Evolutionary conservation across 345 rosid genomes (phyloP), one percentile per base, ranked within the genome.

Genomic region (Euclidium syriacum): DNA sequence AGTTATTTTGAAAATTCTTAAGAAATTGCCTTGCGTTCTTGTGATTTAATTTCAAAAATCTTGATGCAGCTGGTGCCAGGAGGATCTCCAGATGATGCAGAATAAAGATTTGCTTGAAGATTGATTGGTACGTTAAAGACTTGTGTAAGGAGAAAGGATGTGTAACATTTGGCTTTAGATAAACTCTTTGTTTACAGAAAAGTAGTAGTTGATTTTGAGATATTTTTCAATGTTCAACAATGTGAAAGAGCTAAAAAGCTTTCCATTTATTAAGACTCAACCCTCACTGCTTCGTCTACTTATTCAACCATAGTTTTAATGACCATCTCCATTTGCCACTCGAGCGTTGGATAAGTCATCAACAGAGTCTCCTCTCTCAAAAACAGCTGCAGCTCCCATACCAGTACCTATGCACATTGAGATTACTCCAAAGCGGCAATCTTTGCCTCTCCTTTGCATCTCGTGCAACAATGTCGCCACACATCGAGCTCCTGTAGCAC

Each of bases 371-470:
- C 96, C 96, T 73, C 90, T 83, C 60, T 86, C 96, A 0, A 92
- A 79, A 58, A 88, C 95, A 42, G 91, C 98, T 24, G 96, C 94
- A 12, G 96, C 96, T 12, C 98, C 94, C 96, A 88, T 86, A 7
- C 94, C 94, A 0, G 83, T 65, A 86, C 98, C 97, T 78, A 94
- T 90, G 91, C 96, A 94, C 99, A 87, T 94, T 43, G 99, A 90
- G 55, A 94, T 69, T 5, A 85, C 97, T 62, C 99, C 97, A 59
- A 72, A 90, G 33, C 95, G 90, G 52, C 90, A 81, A 68, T 90
- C 96, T 65, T 76, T 85, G 29, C 99, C 97, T 41, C 81, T 83
- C 7, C 95, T 85, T 77, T 90, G 89, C 97, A 94, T 94, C 74
- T 89, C 99, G 25, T 85, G 58, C 80, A 94, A 62, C 47, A 94